Base-by-base conservation (phyloP, 768 basidiomycete genomes). In the Heimioporus sp. region DNA sequence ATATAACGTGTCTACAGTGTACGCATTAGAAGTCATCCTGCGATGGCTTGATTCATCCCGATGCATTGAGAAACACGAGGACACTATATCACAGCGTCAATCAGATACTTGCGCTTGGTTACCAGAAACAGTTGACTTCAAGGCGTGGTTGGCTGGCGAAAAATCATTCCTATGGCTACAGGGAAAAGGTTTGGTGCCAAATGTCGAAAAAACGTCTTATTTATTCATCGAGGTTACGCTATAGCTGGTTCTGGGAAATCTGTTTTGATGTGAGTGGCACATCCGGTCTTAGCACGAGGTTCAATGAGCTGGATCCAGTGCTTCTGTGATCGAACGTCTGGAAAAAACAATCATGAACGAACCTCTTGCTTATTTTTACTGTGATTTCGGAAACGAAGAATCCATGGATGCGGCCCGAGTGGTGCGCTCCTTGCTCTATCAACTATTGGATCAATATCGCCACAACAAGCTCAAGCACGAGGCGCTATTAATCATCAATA, bases 231-330 rank as follows among this genome's bases (percentile, higher is more conserved):
- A 20, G 1, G 3, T 4, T 17, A 28, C 8, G 13, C 11, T 20
- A 13, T 31, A 62, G 61, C 54, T n/a, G 60, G 61, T 4, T 38
- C 53, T 0, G 61, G 61, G 30, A 59, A 62, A 32, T 49, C 61
- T 5, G 49, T 62, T 1, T n/a, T 55, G 5, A 28, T 38, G 60
- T 61, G 39, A 28, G 24, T 28, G 6, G 24, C 6, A 28, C 24
- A 28, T 4, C 24, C 6, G 2, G 24, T 28, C 24, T 28, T 28
- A 28, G 6, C 5, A 28, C 7, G 5, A 28, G 1, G 24, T 7
- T 28, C 6, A 5, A 28, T 24, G 21, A 24, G 5, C 21, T 24
- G 21, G 21, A 24, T 31, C 15, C 19, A 39, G 38, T 20, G 9
- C 38, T 19, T 39, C 38, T 10, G 19, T 39, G 19, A 39, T 39